These are phyloP conservation scores for Cladosporium cucumerinum DNA, from an alignment of 2,329 filamentous ascomycete genomes.

Conservation along the genomic window DNA sequence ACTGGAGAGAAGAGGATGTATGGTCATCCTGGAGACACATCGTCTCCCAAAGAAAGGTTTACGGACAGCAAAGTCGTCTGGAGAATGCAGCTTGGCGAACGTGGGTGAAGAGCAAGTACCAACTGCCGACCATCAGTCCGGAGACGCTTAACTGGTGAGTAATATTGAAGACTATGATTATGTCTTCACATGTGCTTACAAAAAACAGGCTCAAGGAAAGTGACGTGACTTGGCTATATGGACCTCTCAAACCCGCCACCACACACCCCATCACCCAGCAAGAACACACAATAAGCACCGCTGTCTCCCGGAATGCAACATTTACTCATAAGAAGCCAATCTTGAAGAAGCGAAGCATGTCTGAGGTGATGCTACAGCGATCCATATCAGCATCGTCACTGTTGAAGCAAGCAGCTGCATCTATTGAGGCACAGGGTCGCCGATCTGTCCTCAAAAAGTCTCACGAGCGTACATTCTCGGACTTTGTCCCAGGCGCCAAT, in stretches of 20 bases:
- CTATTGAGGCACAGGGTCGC: conserved; percentile 74
- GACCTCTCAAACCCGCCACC: conserved; percentile 74
- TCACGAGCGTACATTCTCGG: conserved; percentile 64
- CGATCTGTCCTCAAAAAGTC: conserved; percentile 72
- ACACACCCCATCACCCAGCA: conserved; percentile 51
- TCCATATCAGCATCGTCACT: conserved; percentile 86
- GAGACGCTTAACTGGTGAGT: conserved; percentile 90
- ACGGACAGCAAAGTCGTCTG: conserved; percentile 74
- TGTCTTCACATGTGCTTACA: conserved; percentile 31
- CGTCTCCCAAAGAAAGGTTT: conserved; percentile 71
- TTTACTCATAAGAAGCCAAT: conserved; percentile 85
- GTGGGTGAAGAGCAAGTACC: conserved; percentile 90
- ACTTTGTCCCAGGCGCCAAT: conserved; percentile 62
- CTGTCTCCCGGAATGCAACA: conserved; percentile 61
- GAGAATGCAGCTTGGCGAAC: conserved; percentile 98
- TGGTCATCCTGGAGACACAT: conserved; percentile 98
- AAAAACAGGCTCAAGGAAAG: conserved; percentile 82
- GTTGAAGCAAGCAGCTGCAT: conserved; percentile 82
- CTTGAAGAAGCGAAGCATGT: conserved; percentile 93
- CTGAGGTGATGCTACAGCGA: conserved; percentile 87
- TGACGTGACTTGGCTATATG: conserved; percentile 97
- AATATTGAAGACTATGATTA: neutral
- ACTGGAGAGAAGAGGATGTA: conserved; percentile 93
- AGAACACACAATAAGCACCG: conserved; percentile 50
- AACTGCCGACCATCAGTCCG: conserved; percentile 80